These are phyloP conservation scores for Arachis hypogaea DNA, from an alignment of 306 rosid genomes.

Conservation along the genomic window DNA sequence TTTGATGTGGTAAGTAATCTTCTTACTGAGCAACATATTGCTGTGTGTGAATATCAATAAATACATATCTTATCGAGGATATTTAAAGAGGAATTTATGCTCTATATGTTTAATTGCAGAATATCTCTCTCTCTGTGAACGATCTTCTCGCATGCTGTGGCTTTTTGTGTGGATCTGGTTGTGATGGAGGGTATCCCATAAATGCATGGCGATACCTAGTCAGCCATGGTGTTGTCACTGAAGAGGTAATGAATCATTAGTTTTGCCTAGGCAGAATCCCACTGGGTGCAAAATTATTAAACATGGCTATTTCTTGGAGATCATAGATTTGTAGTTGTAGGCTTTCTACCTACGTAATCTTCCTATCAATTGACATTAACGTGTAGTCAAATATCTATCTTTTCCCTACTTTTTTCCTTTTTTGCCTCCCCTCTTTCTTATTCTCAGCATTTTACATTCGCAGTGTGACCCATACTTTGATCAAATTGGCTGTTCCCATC, in stretches of 20 bases:
- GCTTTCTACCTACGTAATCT: conserved; percentile 12
- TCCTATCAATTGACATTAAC: conserved; percentile 27
- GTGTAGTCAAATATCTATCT: conserved; percentile 9
- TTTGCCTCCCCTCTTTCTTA: conserved; percentile 9
- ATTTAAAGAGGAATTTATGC: conserved; percentile 36
- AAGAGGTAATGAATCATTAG: conserved; percentile 61
- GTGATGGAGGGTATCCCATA: conserved; percentile 85
- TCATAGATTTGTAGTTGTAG: conserved; percentile 3
- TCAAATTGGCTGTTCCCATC: conserved; percentile 87
- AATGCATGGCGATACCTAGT: conserved; percentile 79
- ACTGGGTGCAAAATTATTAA: conserved; percentile 1
- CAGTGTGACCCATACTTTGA: conserved; percentile 99
- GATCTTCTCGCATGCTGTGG: conserved; percentile 96
- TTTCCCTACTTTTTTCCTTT: conserved; percentile 8
- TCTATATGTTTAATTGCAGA: conserved; percentile 54
- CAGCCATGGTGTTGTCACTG: conserved; percentile 90
- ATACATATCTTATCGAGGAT: not conserved
- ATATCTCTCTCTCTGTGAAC: conserved; percentile 80
- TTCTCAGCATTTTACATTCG: not conserved
- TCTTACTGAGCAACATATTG: conserved; percentile 23
- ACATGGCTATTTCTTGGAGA: conserved; percentile 21
- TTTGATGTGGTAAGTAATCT: conserved; percentile 53
- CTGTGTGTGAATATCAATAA: conserved; percentile 6
- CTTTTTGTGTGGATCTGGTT: conserved; percentile 87
- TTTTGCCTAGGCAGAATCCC: conserved; percentile 8